Evolutionary conservation across 179 eudicot species (phyloP).

Genomic region (Dionaea muscipula): DNA sequence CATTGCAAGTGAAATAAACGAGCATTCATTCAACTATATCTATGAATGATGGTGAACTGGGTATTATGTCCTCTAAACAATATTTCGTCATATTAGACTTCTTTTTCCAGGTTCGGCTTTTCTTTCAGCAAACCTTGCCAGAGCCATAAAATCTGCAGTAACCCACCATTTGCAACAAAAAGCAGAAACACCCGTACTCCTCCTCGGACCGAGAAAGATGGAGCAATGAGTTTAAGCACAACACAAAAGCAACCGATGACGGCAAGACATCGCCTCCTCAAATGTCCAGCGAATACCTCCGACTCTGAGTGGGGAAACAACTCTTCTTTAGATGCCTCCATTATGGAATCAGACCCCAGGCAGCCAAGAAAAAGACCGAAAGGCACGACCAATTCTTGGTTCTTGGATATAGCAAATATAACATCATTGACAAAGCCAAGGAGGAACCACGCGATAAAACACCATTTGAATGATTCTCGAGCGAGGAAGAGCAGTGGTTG

Average conservation of each 20-base stretch:
- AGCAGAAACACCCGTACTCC: slow-evolving; percentile 19
- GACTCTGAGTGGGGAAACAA: slow-evolving; percentile 19
- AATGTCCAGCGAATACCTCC: slow-evolving; percentile 20
- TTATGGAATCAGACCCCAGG: slow-evolving; percentile 21
- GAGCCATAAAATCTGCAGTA: slow-evolving; percentile 45
- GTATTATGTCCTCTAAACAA: no score
- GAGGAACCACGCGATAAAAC: slow-evolving; percentile 20
- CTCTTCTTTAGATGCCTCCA: slow-evolving; percentile 25
- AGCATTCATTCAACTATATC: no score
- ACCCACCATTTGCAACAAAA: slow-evolving; percentile 42
- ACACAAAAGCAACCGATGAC: slow-evolving; percentile 29
- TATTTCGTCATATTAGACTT: no score
- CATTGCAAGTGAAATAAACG: no score
- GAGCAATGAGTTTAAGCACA: slow-evolving; percentile 21
- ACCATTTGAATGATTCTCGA: slow-evolving; percentile 29
- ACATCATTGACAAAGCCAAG: slow-evolving; percentile 26
- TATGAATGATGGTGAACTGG: no score
- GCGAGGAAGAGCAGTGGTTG: slow-evolving; percentile 11
- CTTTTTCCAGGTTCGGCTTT: background rate
- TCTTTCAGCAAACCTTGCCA: slow-evolving; percentile 15
- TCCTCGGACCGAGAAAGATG: slow-evolving; percentile 12
- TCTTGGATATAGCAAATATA: slow-evolving; percentile 25
- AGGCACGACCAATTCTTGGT: slow-evolving; percentile 39
- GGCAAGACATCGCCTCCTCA: slow-evolving; percentile 16
- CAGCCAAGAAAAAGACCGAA: slow-evolving; percentile 42